Conservation (phyloP, 768 basidiomycete genomes). For the Rhodocollybia butyracea region DNA sequence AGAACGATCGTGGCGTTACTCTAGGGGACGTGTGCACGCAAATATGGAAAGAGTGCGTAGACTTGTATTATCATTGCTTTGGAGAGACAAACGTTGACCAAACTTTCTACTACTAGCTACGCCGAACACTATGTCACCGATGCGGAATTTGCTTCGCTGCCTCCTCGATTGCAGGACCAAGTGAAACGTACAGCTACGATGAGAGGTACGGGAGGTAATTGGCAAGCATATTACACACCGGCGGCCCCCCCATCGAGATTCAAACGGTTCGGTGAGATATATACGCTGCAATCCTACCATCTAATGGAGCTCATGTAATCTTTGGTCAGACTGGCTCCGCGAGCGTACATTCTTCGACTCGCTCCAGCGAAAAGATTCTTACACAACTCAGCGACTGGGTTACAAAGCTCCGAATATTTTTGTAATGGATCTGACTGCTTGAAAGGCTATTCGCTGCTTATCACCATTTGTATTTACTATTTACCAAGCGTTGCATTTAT, state of each 20-base stretch:
- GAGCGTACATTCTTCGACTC: slow-evolving; percentile 72
- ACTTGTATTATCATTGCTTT: neutral
- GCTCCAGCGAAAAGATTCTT: slow-evolving; percentile 56
- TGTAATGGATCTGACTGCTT: slow-evolving; percentile 47
- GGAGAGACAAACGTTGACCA: slow-evolving; percentile 5
- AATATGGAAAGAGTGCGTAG: slow-evolving; percentile 76
- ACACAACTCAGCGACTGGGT: slow-evolving; percentile 59
- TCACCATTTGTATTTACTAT: neutral
- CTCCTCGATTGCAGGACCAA: slow-evolving; percentile 66
- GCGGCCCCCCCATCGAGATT: slow-evolving; percentile 45
- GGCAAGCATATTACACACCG: slow-evolving; percentile 47
- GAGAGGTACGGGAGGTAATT: slow-evolving; percentile 22
- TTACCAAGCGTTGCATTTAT: neutral
- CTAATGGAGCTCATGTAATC: neutral
- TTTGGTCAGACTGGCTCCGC: slow-evolving; percentile 65
- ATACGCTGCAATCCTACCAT: neutral
- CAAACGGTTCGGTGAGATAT: slow-evolving; percentile 58
- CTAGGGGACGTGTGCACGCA: slow-evolving; percentile 68
- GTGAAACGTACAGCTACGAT: slow-evolving; percentile 58
- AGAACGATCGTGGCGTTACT: slow-evolving; percentile 72
- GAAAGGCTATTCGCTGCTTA: neutral
- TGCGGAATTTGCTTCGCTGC: slow-evolving; percentile 56
- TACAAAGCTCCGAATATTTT: slow-evolving; percentile 80
- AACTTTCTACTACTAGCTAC: slow-evolving; percentile 44
- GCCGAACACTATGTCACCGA: slow-evolving; percentile 66